Evolutionary conservation across 2,329 filamentous ascomycete genomes (phyloP).

Genomic region (Alternaria sp.): DNA sequence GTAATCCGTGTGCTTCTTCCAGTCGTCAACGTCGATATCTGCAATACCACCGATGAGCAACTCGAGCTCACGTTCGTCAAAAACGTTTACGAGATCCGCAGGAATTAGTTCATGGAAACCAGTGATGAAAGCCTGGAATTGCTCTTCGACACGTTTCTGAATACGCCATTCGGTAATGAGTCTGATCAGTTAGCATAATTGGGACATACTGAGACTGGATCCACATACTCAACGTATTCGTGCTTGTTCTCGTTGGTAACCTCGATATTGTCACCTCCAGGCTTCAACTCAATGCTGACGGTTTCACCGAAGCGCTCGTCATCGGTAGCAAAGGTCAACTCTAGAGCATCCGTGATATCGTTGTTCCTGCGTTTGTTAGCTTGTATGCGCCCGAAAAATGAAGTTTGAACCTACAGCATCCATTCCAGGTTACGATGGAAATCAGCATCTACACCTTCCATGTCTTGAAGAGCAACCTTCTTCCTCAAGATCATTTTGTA

Average conservation of each 20-base stretch:
- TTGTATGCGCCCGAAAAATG: neutral
- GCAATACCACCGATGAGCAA: constrained; percentile 97
- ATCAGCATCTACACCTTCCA: constrained; percentile 98
- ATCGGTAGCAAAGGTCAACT: constrained; percentile 95
- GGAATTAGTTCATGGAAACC: constrained; percentile 98
- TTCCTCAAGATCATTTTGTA: constrained; percentile 99
- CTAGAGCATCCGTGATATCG: constrained; percentile 92
- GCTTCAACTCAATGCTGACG: constrained; percentile 92
- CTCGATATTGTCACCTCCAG: constrained; percentile 86
- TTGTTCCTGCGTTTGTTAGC: constrained; percentile 69
- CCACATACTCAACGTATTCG: constrained; percentile 88
- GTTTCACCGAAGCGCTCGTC: constrained; percentile 97
- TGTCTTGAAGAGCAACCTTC: constrained; percentile 88
- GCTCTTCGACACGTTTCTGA: constrained; percentile 96
- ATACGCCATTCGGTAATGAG: constrained; percentile 99
- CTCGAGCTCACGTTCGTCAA: constrained; percentile 96
- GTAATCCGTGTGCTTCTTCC: constrained; percentile 99
- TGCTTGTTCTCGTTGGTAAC: constrained; percentile 99
- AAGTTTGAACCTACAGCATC: constrained; percentile 71
- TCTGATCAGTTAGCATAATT: constrained; percentile 50
- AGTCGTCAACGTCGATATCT: constrained; percentile 99
- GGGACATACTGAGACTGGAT: constrained; percentile 13
- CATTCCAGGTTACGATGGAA: constrained; percentile 96
- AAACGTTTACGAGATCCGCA: constrained; percentile 95
- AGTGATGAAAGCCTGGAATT: constrained; percentile 97